These are phyloP conservation scores for Salix udensis DNA, from an alignment of 345 rosid genomes.

Conservation along the genomic window DNA sequence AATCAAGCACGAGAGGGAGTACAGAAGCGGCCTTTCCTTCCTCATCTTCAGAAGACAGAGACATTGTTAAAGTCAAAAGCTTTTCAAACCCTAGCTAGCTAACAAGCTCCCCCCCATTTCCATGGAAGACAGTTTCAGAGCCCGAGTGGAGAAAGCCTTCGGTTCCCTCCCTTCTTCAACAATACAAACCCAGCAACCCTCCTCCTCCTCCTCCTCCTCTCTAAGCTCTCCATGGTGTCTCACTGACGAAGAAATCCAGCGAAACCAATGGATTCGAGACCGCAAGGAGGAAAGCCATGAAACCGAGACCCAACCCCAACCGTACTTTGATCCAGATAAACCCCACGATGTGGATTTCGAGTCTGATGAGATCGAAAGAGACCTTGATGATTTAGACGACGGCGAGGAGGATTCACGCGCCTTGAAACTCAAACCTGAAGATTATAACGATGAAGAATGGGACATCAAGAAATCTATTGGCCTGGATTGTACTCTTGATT, in stretches of 20 bases:
- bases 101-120: no score
- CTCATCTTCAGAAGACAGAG: no score
- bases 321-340: slow-evolving; percentile 6
- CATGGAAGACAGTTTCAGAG: slow-evolving; percentile 59
- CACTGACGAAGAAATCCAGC: slow-evolving; percentile 60
- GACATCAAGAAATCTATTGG: slow-evolving; percentile 68
- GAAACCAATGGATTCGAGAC: slow-evolving; percentile 39
- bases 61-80: neutral
- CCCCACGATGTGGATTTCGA: slow-evolving; percentile 5
- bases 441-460: slow-evolving; percentile 66
- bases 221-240: slow-evolving; percentile 59
- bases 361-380: slow-evolving; percentile 36
- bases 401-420: slow-evolving; percentile 15
- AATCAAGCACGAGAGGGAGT: no score
- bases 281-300: slow-evolving; percentile 14
- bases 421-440: slow-evolving; percentile 34
- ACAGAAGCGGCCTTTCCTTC: no score
- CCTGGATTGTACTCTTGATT: slow-evolving; percentile 62
- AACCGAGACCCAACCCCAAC: slow-evolving; percentile 10
- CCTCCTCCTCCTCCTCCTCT: slow-evolving; percentile 5
- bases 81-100: slow-evolving; percentile 10
- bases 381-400: slow-evolving; percentile 31
- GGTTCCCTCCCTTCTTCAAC: slow-evolving; percentile 47
- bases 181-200: neutral
- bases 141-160: slow-evolving; percentile 62